Base-by-base conservation (phyloP, 345 rosid genomes). In the Pugionium dolabratum region DNA sequence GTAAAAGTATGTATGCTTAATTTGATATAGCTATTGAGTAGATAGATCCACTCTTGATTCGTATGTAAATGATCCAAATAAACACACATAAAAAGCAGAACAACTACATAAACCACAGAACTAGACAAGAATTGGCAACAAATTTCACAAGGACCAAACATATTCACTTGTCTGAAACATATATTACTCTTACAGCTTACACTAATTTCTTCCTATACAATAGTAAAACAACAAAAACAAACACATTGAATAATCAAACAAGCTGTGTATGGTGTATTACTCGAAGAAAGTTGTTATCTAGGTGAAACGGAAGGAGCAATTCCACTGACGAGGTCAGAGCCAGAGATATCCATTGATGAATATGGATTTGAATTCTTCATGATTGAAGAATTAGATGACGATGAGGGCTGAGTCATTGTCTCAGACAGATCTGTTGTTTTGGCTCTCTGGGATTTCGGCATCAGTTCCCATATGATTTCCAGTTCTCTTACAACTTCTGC, bases 251-350 rank as follows among this genome's bases (percentile, higher is more conserved):
- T n/a, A 62, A 32, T 48, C 66, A 64, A 64, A 72, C 44, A 58
- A 45, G 8, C 43, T 5, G 2, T 42, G 42, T 48, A 32, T 27
- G 34, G 35, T 43, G 27, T 50, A 46, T 52, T 54, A 25, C 9
- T 55, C 2, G 1, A 40, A 64, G 48, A 50, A 65, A 40, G 60
- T 43, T 72, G 2, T 61, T 74, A 93, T 79, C 97, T 83, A 7
- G 98, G 98, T 46, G 61, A 25, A 59, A 93, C 76, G 33, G 88
- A 79, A 3, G 98, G 96, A 70, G 76, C 48, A 26, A 78, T 70
- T 60, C 88, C 98, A 53, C 98, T 90, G 44, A 90, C 83, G 29
- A 93, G 97, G 65, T 93, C 83, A 56, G 97, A 88, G 72, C 97
- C 95, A 5, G 99, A 90, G 69, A 88, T 79, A 76, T 88, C 95